Evolutionary conservation across 352 stramenopile species (phyloP).

Genomic region (Pythium folliculosum): DNA sequence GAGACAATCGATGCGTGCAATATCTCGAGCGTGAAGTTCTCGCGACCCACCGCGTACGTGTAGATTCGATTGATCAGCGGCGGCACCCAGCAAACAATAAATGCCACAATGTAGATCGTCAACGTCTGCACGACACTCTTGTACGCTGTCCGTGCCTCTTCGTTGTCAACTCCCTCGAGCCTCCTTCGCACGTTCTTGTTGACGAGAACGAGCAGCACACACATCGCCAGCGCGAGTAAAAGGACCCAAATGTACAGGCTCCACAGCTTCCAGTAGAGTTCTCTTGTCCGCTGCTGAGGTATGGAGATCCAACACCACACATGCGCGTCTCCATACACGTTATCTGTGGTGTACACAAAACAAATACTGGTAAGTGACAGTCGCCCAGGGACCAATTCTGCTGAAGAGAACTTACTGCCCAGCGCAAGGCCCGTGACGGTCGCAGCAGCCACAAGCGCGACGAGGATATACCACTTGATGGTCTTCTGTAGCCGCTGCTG

Average conservation of each 20-base stretch:
- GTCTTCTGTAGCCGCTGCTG: slow-evolving; percentile 80
- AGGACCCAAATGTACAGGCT: slow-evolving; percentile 80
- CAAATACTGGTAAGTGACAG: too few relatives aligned
- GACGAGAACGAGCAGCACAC: slow-evolving; percentile 64
- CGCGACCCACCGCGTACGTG: slow-evolving; percentile 44
- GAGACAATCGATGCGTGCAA: slow-evolving; percentile 79
- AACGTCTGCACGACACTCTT: slow-evolving; percentile 84
- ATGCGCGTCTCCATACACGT: slow-evolving; percentile 65
- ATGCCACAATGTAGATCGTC: slow-evolving; percentile 77
- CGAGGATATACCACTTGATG: slow-evolving; percentile 80
- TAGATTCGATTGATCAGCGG: slow-evolving; percentile 69
- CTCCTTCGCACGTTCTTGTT: slow-evolving; percentile 79
- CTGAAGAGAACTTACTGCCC: slow-evolving; percentile 28
- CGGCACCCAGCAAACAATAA: slow-evolving; percentile 78
- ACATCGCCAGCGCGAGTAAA: slow-evolving; percentile 51
- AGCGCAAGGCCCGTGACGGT: slow-evolving; percentile 52
- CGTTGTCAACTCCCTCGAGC: slow-evolving; percentile 68
- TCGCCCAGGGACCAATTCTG: neutral
- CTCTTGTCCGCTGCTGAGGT: slow-evolving; percentile 40
- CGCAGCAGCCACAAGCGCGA: slow-evolving; percentile 50
- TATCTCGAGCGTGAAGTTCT: slow-evolving; percentile 64
- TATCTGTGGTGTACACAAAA: slow-evolving; percentile 32
- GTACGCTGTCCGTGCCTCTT: slow-evolving; percentile 77
- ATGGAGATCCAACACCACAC: slow-evolving; percentile 81
- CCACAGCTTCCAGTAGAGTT: slow-evolving; percentile 76